Evolutionary conservation across 2,329 filamentous ascomycete species (phyloP), one percentile per base, ranked within the genome.

Genomic region (Clarireedia homoeocarpa): DNA sequence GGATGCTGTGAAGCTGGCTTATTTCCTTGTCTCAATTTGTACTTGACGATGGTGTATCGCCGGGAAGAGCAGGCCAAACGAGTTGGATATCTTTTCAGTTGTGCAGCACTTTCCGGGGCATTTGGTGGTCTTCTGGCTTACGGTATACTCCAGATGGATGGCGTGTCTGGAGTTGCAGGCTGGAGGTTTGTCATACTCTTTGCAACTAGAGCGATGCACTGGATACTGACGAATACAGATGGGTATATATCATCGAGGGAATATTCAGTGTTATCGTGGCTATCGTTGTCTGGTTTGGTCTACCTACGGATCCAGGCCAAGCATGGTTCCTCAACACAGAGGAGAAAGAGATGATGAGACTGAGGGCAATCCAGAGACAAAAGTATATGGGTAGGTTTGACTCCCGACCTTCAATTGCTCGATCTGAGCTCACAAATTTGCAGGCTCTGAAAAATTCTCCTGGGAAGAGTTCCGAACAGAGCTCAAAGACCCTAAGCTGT

Each of bases 81-180:
- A 2, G 76, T 81, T 5, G 78, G 79, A 0, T 74, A 78, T 55
- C 73, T 77, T 57, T 74, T 79, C 50, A 78, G 76, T 48, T 81
- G 73, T 53, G 76, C 77, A n/a, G 80, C 79, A 4, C 62, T 76
- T 24, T 69, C 74, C 0, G 75, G 74, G 0, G 72, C 74, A 4
- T 81, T 82, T 62, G 77, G 78, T 4, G 79, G 79, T 2, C 72
- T 77, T 6, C 75, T 75, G 63, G 82, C 81, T 1, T 83, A 78
- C 55, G 78, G 73, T 4, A 60, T 75, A 10, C 67, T 71, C 34
- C 70, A 74, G 50, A 74, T 77, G 73, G 69, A 77, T 48, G 76
- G 75, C 0, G 58, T 72, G 2, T 70, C 71, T 1, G 73, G 74
- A 0, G 64, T 74, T 1, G 66, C 66, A 3, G 74, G 75, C 5